These are phyloP conservation scores for Fragilaria radians DNA, from an alignment of 108 stramenopile species.

Conservation along the genomic window DNA sequence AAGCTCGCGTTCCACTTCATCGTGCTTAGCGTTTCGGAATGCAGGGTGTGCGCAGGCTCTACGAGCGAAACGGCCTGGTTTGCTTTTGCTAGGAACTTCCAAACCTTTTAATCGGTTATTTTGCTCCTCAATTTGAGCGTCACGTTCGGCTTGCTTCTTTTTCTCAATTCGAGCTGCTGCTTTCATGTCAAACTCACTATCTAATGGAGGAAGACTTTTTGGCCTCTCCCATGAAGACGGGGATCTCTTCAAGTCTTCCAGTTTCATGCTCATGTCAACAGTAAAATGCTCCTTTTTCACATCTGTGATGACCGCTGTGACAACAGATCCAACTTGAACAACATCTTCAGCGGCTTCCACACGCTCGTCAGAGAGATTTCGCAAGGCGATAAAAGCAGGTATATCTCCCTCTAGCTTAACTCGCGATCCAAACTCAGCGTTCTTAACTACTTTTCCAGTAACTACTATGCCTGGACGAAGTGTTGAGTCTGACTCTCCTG, in stretches of 20 bases:
- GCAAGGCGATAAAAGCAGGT: constrained; percentile 75
- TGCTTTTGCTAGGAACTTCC: constrained; percentile 15
- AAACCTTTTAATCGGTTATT: constrained; percentile 12
- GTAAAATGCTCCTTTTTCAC: constrained; percentile 90
- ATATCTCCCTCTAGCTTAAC: constrained; percentile 86
- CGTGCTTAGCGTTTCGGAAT: constrained; percentile 71
- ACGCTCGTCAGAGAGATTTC: constrained; percentile 79
- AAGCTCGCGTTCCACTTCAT: constrained; percentile 66
- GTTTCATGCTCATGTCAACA: constrained; percentile 80
- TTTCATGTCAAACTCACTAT: constrained; percentile 52
- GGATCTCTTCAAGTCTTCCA: constrained; percentile 75
- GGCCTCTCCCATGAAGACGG: constrained; percentile 81
- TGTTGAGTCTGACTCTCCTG: constrained; percentile 80
- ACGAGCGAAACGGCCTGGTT: constrained; percentile 55
- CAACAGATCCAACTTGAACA: constrained; percentile 67
- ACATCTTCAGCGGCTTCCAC: constrained; percentile 82
- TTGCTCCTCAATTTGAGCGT: constrained; percentile 54
- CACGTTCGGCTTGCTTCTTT: constrained; percentile 67
- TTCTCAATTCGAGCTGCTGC: constrained; percentile 62
- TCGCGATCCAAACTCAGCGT: constrained; percentile 81
- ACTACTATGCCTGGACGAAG: constrained; percentile 83
- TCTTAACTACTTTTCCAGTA: constrained; percentile 73
- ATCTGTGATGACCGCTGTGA: constrained; percentile 77
- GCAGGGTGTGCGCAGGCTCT: constrained; percentile 85
- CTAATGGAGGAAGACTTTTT: constrained; percentile 50